phyloP scores from a whole-genome alignment of 1,284 basidiomycete genomes.

The Agaricales sp. region DNA sequence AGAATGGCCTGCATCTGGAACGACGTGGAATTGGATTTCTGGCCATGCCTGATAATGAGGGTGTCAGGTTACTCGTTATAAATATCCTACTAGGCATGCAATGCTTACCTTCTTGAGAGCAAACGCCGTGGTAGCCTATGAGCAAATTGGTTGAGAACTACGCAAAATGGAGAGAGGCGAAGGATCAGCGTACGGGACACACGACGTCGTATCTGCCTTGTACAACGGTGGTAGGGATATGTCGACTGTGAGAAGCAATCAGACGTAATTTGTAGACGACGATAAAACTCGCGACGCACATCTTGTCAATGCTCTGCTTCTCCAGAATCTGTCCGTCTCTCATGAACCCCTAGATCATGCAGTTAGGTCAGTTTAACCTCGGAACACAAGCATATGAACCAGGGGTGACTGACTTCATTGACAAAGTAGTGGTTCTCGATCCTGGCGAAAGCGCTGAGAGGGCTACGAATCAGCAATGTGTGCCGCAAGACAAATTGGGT shows the following conservation, averaged over 20 bases:
- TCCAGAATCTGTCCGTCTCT: slow-evolving; percentile 83
- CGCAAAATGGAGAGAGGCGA: slow-evolving; percentile 1
- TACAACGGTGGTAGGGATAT: slow-evolving; percentile 77
- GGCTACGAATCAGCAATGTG: slow-evolving; percentile 8
- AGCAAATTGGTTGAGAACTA: background rate
- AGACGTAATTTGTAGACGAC: slow-evolving; percentile 4
- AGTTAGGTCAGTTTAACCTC: slow-evolving; percentile 12
- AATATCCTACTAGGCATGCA: background rate
- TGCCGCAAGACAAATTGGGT: too few species aligned
- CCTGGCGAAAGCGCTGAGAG: slow-evolving; percentile 67
- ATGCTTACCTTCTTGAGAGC: slow-evolving; percentile 55
- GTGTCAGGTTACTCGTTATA: slow-evolving; percentile 2
- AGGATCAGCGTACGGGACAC: slow-evolving; percentile 54
- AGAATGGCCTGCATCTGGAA: slow-evolving; percentile 90
- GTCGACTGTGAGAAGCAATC: slow-evolving; percentile 39
- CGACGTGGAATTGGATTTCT: slow-evolving; percentile 67
- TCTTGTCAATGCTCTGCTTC: slow-evolving; percentile 81
- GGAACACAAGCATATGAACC: background rate
- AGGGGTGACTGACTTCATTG: slow-evolving; percentile 41
- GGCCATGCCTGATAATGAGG: slow-evolving; percentile 62
- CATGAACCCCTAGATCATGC: slow-evolving; percentile 60
- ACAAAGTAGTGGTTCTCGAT: slow-evolving; percentile 94
- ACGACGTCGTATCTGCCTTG: slow-evolving; percentile 84
- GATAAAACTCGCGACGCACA: slow-evolving; percentile 34
- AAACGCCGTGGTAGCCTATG: slow-evolving; percentile 68